Evolutionary conservation across 2,329 filamentous ascomycete species (phyloP).

Genomic region (Clonostachys solani): DNA sequence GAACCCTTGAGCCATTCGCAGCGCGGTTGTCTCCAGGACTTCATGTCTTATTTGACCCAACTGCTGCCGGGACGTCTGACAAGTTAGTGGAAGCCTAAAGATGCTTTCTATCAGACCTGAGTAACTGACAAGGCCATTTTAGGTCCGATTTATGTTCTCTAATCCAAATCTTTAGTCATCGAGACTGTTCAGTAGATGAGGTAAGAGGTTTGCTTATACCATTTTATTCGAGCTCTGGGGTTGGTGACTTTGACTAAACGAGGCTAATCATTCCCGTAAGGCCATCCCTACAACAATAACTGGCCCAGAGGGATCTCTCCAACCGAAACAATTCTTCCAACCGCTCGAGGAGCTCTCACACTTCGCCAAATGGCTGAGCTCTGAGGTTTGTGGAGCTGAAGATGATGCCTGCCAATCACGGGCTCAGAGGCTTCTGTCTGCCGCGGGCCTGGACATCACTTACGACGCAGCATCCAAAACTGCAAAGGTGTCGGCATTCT

Average conservation of each 20-base stretch:
- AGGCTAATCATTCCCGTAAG: too few relatives aligned
- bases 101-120: constrained; percentile 11
- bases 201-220: constrained; percentile 8
- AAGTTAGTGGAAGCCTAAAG: constrained; percentile 27
- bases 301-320: too few relatives aligned
- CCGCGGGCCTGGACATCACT: constrained; percentile 70
- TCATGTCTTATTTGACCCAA: constrained; percentile 61
- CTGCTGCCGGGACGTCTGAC: constrained; percentile 26
- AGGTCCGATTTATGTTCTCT: constrained; percentile 52
- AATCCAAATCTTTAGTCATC: constrained; percentile 52
- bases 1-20: constrained; percentile 63
- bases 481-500: constrained; percentile 62
- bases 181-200: constrained; percentile 44
- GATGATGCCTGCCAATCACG: constrained; percentile 45
- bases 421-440: constrained; percentile 38
- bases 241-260: too few relatives aligned
- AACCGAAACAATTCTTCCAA: constrained; percentile 50
- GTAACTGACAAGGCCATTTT: constrained; percentile 1
- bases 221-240: too few relatives aligned
- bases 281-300: too few relatives aligned
- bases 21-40: constrained; percentile 76
- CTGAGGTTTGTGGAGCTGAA: constrained; percentile 42
- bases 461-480: constrained; percentile 65
- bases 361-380: constrained; percentile 48
- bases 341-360: constrained; percentile 51